phyloP scores from a whole-genome alignment of 306 rosid species.

The Lablab purpureus region DNA sequence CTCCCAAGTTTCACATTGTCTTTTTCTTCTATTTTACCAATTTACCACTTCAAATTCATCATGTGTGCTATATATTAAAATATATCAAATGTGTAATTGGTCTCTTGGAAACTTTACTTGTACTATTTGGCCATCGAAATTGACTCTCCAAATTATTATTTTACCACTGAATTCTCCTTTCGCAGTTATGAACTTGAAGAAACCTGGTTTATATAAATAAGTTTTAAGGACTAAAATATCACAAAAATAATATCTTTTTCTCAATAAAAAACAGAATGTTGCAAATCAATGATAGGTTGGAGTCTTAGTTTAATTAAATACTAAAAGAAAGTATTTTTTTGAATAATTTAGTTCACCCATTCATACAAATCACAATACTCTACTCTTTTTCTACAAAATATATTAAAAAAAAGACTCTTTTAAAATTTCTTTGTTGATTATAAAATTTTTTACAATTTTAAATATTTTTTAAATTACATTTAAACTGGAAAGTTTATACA shows the following conservation, averaged over 20 bases:
- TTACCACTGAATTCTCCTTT: not conserved
- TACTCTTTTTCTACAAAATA: not conserved
- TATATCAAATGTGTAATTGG: not conserved
- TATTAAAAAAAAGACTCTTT: not conserved
- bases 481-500: not conserved
- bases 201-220: not conserved
- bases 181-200: not conserved
- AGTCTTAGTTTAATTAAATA: not conserved
- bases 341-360: not conserved
- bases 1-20: constrained; percentile 15
- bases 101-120: not conserved
- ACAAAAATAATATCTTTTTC: not conserved
- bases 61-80: not conserved
- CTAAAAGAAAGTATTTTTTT: not conserved
- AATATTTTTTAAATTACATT: not conserved
- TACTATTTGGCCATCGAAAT: not conserved
- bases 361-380: not conserved
- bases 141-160: not conserved
- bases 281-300: not conserved
- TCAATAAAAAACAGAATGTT: not conserved
- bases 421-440: not conserved
- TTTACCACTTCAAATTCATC: not conserved
- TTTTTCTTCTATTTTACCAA: not conserved
- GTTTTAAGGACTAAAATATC: not conserved
- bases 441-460: not conserved